Conservation (phyloP, 805 yeast species). For the Candida palmyrensis region DNA sequence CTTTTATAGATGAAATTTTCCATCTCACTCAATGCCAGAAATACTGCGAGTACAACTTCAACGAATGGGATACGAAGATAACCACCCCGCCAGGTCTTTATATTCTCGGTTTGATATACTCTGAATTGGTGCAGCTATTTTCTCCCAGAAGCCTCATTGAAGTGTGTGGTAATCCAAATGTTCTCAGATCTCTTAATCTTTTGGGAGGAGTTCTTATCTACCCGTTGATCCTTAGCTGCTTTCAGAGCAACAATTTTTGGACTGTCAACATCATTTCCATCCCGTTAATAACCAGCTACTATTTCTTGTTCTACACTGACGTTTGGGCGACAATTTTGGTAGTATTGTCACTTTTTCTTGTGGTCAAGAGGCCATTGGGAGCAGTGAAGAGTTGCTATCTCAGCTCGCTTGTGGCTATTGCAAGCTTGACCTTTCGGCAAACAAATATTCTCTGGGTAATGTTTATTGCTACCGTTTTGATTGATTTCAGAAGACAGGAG, state of each 20-base stretch:
- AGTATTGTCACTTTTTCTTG: constrained; percentile 48
- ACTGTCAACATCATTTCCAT: constrained; percentile 34
- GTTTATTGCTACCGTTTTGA: constrained; percentile 48
- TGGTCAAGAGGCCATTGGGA: constrained; percentile 21
- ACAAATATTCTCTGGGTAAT: constrained; percentile 88
- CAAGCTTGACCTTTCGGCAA: constrained; percentile 76
- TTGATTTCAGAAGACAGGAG: constrained; percentile 38
- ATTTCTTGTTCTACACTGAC: constrained; percentile 84
- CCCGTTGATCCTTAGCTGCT: constrained; percentile 40
- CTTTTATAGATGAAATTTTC: constrained; percentile 72
- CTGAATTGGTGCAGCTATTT: constrained; percentile 1
- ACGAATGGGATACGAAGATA: constrained; percentile 78
- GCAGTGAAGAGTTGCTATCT: constrained; percentile 16
- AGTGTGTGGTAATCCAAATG: constrained; percentile 13
- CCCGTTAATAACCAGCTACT: constrained; percentile 72
- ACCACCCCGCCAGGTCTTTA: constrained; percentile 97
- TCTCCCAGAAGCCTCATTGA: neutral
- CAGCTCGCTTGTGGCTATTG: constrained; percentile 53
- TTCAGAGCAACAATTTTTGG: constrained; percentile 16
- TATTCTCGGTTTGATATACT: constrained; percentile 36
- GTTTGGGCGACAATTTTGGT: constrained; percentile 83
- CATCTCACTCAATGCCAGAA: constrained; percentile 76
- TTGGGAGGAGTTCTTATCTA: constrained; percentile 57
- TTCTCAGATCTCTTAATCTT: constrained; percentile 48
- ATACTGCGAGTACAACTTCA: constrained; percentile 58